Evolutionary conservation across 805 yeast genomes (phyloP).

Genomic region (Yarrowia yakushimensis): DNA sequence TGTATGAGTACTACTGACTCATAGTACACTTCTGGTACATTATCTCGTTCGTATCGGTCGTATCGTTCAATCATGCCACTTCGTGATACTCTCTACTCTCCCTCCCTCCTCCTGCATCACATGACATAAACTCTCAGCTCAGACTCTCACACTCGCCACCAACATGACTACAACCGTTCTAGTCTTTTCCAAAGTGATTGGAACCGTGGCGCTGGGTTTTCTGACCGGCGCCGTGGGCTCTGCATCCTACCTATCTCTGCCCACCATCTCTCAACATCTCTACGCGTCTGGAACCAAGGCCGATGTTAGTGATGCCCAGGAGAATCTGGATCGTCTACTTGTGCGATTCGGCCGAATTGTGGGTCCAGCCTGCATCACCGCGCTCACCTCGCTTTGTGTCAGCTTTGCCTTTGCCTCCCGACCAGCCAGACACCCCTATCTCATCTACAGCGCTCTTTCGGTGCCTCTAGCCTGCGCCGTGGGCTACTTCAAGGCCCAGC

Average conservation of each 20-base stretch:
- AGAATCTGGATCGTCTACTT: slow-evolving; percentile 18
- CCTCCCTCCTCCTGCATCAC: too few relatives aligned
- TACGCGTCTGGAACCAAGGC: slow-evolving; percentile 1
- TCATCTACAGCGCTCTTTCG: slow-evolving; percentile 37
- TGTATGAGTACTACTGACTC: too few relatives aligned
- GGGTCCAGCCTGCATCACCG: slow-evolving; percentile 30
- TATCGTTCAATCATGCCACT: too few relatives aligned
- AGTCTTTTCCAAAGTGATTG: slow-evolving; percentile 38
- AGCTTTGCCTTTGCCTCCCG: slow-evolving; percentile 34
- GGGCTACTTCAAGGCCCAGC: slow-evolving; percentile 22
- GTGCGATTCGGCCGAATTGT: slow-evolving; percentile 25
- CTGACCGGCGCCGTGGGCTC: slow-evolving; percentile 37
- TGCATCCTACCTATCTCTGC: slow-evolving; percentile 29
- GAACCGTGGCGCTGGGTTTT: slow-evolving; percentile 39
- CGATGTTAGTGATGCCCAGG: slow-evolving; percentile 23
- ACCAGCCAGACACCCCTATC: slow-evolving; percentile 38
- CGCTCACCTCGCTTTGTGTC: slow-evolving; percentile 31
- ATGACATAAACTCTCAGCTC: neutral
- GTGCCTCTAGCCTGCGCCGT: slow-evolving; percentile 30
- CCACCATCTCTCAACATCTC: slow-evolving; percentile 26
- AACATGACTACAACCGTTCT: slow-evolving; percentile 30
- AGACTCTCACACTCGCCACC: too few relatives aligned
- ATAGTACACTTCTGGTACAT: too few relatives aligned
- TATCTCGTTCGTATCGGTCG: too few relatives aligned
- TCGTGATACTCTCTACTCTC: too few relatives aligned